A percentile compares a stretch with the other conserved stretches of the same genome.
These are phyloP conservation scores for Arachnomyces sp. DNA, from an alignment of 2,329 filamentous ascomycete genomes.

Conservation along the genomic window DNA sequence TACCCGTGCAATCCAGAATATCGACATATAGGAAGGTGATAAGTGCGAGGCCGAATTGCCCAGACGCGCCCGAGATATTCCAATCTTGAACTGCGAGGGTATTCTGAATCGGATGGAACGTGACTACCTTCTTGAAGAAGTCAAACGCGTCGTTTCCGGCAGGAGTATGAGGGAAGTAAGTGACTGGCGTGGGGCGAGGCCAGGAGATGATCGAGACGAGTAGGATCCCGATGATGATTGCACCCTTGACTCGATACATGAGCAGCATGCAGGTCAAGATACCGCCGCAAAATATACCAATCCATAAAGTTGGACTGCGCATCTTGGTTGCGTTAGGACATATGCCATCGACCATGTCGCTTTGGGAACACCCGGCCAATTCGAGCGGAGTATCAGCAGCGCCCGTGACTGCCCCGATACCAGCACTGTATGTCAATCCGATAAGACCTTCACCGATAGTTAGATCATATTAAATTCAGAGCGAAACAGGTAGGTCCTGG, in stretches of 20 bases:
- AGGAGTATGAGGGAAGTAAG: slow-evolving; percentile 67
- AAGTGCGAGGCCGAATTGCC: slow-evolving; percentile 72
- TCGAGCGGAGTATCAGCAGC: slow-evolving; percentile 60
- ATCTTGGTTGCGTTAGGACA: slow-evolving; percentile 64
- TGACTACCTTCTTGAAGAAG: slow-evolving; percentile 82
- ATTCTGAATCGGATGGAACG: slow-evolving; percentile 67
- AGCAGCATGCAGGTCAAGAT: slow-evolving; percentile 71
- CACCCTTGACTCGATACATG: slow-evolving; percentile 80
- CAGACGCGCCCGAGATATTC: slow-evolving; percentile 58
- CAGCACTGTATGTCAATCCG: slow-evolving; percentile 65
- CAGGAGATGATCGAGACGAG: slow-evolving; percentile 83
- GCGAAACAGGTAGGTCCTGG: neutral
- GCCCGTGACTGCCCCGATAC: slow-evolving; percentile 70
- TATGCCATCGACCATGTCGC: slow-evolving; percentile 36
- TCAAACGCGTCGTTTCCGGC: slow-evolving; percentile 64
- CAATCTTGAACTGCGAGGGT: slow-evolving; percentile 66
- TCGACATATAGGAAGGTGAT: slow-evolving; percentile 88
- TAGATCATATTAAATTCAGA: neutral
- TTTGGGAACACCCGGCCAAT: slow-evolving; percentile 62
- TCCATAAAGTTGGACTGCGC: slow-evolving; percentile 76
- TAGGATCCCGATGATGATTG: slow-evolving; percentile 73
- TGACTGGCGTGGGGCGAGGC: slow-evolving; percentile 67
- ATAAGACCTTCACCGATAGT: slow-evolving; percentile 40
- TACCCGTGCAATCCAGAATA: slow-evolving; percentile 79
- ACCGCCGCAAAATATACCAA: slow-evolving; percentile 80